Evolutionary conservation across 768 basidiomycete genomes (phyloP), one percentile per base, ranked within the genome.

Genomic region (Calocybe gangraenosa): DNA sequence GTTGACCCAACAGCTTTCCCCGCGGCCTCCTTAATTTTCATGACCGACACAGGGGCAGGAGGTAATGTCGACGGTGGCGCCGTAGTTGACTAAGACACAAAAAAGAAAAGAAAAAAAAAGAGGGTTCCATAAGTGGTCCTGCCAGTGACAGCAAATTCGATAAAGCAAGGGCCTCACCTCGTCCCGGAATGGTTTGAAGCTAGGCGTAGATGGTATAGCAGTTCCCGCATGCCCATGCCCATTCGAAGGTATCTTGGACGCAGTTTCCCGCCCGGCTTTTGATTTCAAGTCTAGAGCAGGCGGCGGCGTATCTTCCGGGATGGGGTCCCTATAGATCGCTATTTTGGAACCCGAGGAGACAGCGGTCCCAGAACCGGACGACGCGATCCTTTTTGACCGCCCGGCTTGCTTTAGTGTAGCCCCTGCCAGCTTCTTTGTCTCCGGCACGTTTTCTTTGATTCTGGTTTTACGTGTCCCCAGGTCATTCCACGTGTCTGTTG

Each of bases 371-470:
- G 63, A 55, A 45, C 60, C 62, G 23, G 70, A 76, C n/a, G n/a
- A n/a, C 19, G 69, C 74, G 22, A 79, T 55, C 19, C 84, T 70
- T 58, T 75, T 77, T 28, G 25, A 28, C 47, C 70, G 70, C 20
- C 83, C 80, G 14, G 80, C 69, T 48, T 84, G 81, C 48, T 76
- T 79, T 33, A 90, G 49, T 21, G 75, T 87, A 45, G 84, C 74
- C 9, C 86, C 87, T 2, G 61, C 74, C 40, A 84, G 72, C 68
- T 84, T 86, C 60, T 77, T 76, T 22, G 79, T 76, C 60, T 84
- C 84, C 7, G 77, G 79, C 1, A 81, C 66, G 53, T 91, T 91
- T 66, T 91, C 87, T 54, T 90, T 91, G 53, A 87, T 70, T 42
- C 88, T 76, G 3, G 81, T 74, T 60, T 84, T 86, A 55, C 87